Base-by-base conservation (phyloP, 2,329 filamentous ascomycete species). In the Purpureocillium takamizusanense region DNA sequence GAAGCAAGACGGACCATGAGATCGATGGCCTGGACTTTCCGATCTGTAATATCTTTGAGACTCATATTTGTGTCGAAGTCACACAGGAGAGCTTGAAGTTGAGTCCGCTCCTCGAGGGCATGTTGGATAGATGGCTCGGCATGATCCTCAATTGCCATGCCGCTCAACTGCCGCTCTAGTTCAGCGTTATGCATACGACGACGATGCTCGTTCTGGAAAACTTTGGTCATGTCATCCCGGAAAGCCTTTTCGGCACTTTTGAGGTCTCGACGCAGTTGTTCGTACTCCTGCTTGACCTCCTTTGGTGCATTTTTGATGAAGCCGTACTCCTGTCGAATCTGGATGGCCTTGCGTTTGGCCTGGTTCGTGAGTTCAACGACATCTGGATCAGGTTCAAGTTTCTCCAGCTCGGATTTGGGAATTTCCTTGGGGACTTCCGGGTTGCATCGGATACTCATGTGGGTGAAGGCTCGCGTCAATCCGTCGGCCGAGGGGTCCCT, bases 371-470 rank as follows among this genome's bases (percentile, higher is more conserved):
- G 21, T 25, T 25, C 21, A 25, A 35, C 35, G 2, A 41, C 15
- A 4, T 40, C 38, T 18, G 27, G 41, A 29, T 36, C 14, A 18
- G 35, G 38, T 18, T 18, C 35, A 16, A 43, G 38, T 25, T 38
- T 41, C 7, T 15, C 35, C 10, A 41, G 35, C 35, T 43, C 41
- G 18, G 17, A 31, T 36, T 35, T 38, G 2, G 38, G 41, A 15
- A 43, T 40, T 11, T 38, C 31, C 10, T 25, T 12, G 11, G 32
- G 31, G 35, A 43, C 35, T 21, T 43, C 18, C 6, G 32, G 38
- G 15, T 43, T 41, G 25, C 27, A 43, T 35, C 18, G 12, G 27
- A 43, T 43, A 15, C 35, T 43, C 15, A 40, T 43, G 11, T 40
- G 28, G 4, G 35, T 35, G 32, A 43, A 43, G 11, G 35, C 38